These are phyloP conservation scores for Cryphonectria nitschkei DNA, from an alignment of 2,329 filamentous ascomycete genomes.

Conservation along the genomic window DNA sequence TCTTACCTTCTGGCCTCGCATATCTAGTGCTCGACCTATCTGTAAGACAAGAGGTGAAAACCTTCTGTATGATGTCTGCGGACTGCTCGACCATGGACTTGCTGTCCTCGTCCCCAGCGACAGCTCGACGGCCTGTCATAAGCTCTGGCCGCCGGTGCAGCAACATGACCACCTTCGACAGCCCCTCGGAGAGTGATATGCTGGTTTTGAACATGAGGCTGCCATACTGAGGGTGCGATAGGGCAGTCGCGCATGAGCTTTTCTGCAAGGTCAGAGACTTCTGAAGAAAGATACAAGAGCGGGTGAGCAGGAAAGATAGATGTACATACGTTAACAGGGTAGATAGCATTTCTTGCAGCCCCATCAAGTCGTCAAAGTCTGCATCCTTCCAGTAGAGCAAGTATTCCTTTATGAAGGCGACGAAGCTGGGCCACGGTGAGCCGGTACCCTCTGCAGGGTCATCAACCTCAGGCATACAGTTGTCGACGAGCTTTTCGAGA, in stretches of 20 bases:
- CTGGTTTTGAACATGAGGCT: constrained; percentile 82
- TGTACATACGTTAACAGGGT: constrained; percentile 71
- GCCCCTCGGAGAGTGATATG: constrained; percentile 77
- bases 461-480: constrained; percentile 66
- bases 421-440: constrained; percentile 75
- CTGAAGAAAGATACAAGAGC: background rate
- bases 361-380: constrained; percentile 73
- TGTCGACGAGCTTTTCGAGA: constrained; percentile 66
- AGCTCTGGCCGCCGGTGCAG: constrained; percentile 81
- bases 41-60: constrained; percentile 87
- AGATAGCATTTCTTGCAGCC: constrained; percentile 75
- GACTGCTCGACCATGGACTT: constrained; percentile 84
- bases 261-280: constrained; percentile 13
- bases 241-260: constrained; percentile 81
- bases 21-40: constrained; percentile 72
- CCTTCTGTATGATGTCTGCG: constrained; percentile 86
- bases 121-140: constrained; percentile 62
- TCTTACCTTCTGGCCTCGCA: constrained; percentile 78
- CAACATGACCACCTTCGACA: constrained; percentile 82
- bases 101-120: constrained; percentile 68
- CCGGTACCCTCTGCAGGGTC: constrained; percentile 66
- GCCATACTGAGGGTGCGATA: constrained; percentile 79
- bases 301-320: background rate
- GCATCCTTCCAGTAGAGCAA: constrained; percentile 81
- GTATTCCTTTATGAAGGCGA: constrained; percentile 80